Percentiles rank a stretch among this genome's conserved stretches.
Conservation (phyloP, 495 filamentous ascomycete species). For the Penicillium psychrofluorescens region DNA sequence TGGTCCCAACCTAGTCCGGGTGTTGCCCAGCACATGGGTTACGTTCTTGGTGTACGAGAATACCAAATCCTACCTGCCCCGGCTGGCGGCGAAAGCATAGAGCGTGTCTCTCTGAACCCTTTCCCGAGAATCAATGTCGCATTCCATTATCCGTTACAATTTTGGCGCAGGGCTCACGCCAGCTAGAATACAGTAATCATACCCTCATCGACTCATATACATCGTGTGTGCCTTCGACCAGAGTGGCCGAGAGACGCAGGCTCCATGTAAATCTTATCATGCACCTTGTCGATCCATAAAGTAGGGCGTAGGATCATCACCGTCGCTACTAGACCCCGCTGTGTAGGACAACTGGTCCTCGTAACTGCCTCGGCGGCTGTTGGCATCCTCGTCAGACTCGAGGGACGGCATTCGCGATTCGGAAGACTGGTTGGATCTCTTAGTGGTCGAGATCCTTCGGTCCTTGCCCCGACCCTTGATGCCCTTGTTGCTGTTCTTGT, state of each 20-base stretch:
- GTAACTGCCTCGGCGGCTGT: constrained; percentile 20
- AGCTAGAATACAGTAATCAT: too few species aligned
- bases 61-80: constrained; percentile 47
- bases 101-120: too few species aligned
- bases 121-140: too few species aligned
- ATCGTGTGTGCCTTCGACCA: background rate
- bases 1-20: constrained; percentile 77
- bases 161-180: too few species aligned
- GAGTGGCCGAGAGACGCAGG: background rate
- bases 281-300: constrained; percentile 21
- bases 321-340: constrained; percentile 27
- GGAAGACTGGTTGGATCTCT: constrained; percentile 11
- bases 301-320: constrained; percentile 24
- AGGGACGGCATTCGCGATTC: constrained; percentile 10
- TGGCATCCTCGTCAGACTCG: constrained; percentile 18
- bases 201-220: background rate
- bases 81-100: constrained; percentile 3
- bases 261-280: constrained; percentile 1
- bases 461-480: constrained; percentile 91
- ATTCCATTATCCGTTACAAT: too few species aligned
- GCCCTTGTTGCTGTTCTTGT: constrained; percentile 92
- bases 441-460: constrained; percentile 40
- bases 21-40: constrained; percentile 90
- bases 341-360: constrained; percentile 28
- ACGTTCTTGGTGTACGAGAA: constrained; percentile 99